phyloP scores from a whole-genome alignment of 371 early-diverging fungal genomes.

The Apophysomyces sp. region DNA sequence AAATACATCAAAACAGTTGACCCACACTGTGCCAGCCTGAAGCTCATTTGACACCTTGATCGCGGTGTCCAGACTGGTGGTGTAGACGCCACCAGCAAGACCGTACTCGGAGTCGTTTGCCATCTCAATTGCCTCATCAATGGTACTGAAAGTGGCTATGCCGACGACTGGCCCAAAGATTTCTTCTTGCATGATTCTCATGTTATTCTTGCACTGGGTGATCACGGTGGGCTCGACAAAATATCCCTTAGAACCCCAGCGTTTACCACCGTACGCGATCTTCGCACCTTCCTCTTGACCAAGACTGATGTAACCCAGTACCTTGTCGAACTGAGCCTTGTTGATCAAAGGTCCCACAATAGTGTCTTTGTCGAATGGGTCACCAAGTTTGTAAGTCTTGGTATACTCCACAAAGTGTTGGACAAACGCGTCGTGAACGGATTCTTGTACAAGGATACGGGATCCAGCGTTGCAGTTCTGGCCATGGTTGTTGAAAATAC shows the following conservation, averaged over 20 bases:
- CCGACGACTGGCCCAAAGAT: slow-evolving; percentile 92
- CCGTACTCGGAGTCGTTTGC: slow-evolving; percentile 84
- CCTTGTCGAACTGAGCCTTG: slow-evolving; percentile 72
- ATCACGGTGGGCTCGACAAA: slow-evolving; percentile 84
- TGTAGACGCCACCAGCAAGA: slow-evolving; percentile 86
- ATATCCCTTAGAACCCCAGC: slow-evolving; percentile 69
- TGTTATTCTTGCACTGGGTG: slow-evolving; percentile 60
- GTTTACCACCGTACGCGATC: slow-evolving; percentile 68
- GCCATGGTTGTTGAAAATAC: slow-evolving; percentile 80
- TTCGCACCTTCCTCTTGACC: slow-evolving; percentile 63
- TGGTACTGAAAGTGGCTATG: slow-evolving; percentile 69
- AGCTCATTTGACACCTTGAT: slow-evolving; percentile 63
- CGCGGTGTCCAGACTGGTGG: slow-evolving; percentile 65
- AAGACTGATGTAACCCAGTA: slow-evolving; percentile 59
- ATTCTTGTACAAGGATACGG: slow-evolving; percentile 80
- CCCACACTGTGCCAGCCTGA: slow-evolving; percentile 73
- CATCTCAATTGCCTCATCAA: slow-evolving; percentile 75
- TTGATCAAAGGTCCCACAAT: slow-evolving; percentile 79
- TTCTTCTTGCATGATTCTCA: slow-evolving; percentile 78
- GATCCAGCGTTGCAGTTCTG: slow-evolving; percentile 91
- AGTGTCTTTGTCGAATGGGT: slow-evolving; percentile 54
- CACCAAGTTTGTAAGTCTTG: slow-evolving; percentile 61
- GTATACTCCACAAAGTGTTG: slow-evolving; percentile 61
- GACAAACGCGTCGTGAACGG: slow-evolving; percentile 72
- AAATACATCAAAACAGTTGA: slow-evolving; percentile 44